phyloP scores from a whole-genome alignment of 257 asterid genomes.

The Primulina tabacum region DNA sequence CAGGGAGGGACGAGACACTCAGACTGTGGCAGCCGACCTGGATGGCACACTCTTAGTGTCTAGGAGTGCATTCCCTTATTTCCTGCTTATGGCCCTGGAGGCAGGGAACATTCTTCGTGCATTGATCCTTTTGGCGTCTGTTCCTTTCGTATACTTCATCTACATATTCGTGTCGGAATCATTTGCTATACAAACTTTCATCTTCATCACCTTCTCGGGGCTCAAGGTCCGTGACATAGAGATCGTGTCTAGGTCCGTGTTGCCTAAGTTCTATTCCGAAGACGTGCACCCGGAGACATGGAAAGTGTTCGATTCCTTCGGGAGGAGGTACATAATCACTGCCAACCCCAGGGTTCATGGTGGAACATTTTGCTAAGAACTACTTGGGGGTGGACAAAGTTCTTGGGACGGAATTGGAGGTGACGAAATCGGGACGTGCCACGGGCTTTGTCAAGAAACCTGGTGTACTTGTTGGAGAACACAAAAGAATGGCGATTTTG shows the following conservation, averaged over 20 bases:
- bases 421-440: slow-evolving; percentile 60
- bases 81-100: slow-evolving; percentile 77
- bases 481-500: slow-evolving; percentile 50
- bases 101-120: slow-evolving; percentile 81
- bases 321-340: slow-evolving; percentile 66
- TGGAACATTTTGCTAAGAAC: slow-evolving; percentile 59
- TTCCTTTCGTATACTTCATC: slow-evolving; percentile 53
- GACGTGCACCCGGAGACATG: slow-evolving; percentile 74
- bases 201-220: slow-evolving; percentile 66
- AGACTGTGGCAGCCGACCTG: slow-evolving; percentile 76
- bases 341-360: slow-evolving; percentile 81
- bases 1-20: slow-evolving; percentile 46
- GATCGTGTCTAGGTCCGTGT: slow-evolving; percentile 69
- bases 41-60: slow-evolving; percentile 77
- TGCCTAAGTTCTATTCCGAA: slow-evolving; percentile 79
- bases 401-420: slow-evolving; percentile 70
- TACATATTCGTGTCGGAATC: slow-evolving; percentile 65
- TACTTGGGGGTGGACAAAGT: slow-evolving; percentile 87
- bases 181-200: slow-evolving; percentile 39
- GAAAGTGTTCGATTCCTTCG: slow-evolving; percentile 70
- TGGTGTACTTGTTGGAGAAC: slow-evolving; percentile 71
- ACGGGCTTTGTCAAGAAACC: slow-evolving; percentile 79
- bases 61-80: slow-evolving; percentile 66
- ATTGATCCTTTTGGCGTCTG: slow-evolving; percentile 42
- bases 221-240: slow-evolving; percentile 68